Evolutionary conservation across 2,329 filamentous ascomycete species (phyloP).

Genomic region (Phyllosticta ampelicida): DNA sequence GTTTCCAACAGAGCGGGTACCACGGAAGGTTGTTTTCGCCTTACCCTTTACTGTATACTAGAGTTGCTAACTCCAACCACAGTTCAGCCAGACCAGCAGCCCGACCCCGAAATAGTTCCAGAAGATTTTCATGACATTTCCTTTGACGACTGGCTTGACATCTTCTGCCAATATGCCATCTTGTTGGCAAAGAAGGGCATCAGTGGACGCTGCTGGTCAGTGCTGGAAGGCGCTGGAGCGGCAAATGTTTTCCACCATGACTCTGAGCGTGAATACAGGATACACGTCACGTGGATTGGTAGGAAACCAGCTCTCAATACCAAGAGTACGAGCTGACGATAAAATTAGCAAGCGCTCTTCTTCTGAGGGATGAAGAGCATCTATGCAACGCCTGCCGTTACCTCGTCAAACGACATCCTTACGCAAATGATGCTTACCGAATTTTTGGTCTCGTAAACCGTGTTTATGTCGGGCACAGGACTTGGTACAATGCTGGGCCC

Average conservation of each 20-base stretch:
- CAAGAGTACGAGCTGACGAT: slow-evolving; percentile 13
- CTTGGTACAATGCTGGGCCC: slow-evolving; percentile 67
- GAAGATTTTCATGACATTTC: slow-evolving; percentile 62
- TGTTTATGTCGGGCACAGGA: slow-evolving; percentile 56
- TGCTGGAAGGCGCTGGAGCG: slow-evolving; percentile 66
- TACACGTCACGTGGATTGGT: slow-evolving; percentile 69
- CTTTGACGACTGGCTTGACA: slow-evolving; percentile 77
- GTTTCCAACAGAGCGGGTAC: slow-evolving; percentile 19
- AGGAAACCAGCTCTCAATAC: slow-evolving; percentile 22
- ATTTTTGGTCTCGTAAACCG: slow-evolving; percentile 71
- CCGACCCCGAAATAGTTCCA: slow-evolving; percentile 27
- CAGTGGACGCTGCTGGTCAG: slow-evolving; percentile 63
- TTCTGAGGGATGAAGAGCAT: slow-evolving; percentile 66
- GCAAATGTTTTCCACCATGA: slow-evolving; percentile 74
- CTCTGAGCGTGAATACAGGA: slow-evolving; percentile 55
- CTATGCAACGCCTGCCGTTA: slow-evolving; percentile 65
- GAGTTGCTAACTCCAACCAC: background rate
- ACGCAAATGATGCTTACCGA: slow-evolving; percentile 71
- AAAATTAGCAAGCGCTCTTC: slow-evolving; percentile 62
- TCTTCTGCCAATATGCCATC: slow-evolving; percentile 82
- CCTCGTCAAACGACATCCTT: slow-evolving; percentile 73
- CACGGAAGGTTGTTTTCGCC: slow-evolving; percentile 28
- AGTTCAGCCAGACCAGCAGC: background rate
- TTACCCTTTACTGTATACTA: background rate
- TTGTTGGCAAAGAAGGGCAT: slow-evolving; percentile 58